Base-by-base conservation (phyloP, 2,329 filamentous ascomycete species). In the Fonsecaea multimorphosa region DNA sequence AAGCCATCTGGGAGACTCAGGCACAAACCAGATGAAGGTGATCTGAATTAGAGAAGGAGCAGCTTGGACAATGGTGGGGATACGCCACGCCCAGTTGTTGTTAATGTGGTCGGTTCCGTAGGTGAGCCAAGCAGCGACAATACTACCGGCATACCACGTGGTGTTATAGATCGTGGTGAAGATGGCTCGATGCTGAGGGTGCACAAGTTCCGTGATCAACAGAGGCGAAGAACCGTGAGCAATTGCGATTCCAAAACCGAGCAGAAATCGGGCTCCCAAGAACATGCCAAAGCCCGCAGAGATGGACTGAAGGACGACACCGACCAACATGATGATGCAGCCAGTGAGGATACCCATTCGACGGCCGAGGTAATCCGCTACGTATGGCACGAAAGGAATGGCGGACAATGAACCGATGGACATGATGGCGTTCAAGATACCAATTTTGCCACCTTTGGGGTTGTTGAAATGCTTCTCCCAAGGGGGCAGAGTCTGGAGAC, bases 21-120 rank as follows among this genome's bases (percentile, higher is more conserved):
- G 89, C 72, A 91, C 87, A 75, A 89, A 86, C 81, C 85, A 87
- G 32, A 89, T 83, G 9, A 81, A 73, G 1, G 71, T 68, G 61
- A 89, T 78, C 0, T 90, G 80, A 1, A 85, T 62, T 1, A 89
- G 65, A 0, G 89, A 82, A 0, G 87, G 86, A 0, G 88, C 76
- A 54, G 89, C 89, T 72, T 91, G 88, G 73, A 88, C 87, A 0
- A 87, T 86, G 56, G 90, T 84, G 0, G 87, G 87, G 65, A 90
- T 85, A 72, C 85, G 88, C 86, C 87, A 89, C 5, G 81, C 77
- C 72, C 77, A 83, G 74, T 83, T 72, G 73, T 67, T 82, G 40
- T 76, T 59, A 62, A 85, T 82, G 68, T 80, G 70, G 53, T 76
- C 80, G 36, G 68, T 70, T 14, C 82, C 83, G 64, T 79, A 85